Percentiles rank a stretch among this genome's conserved stretches.
Evolutionary conservation across 108 stramenopile genomes (phyloP).

Genomic region (Seminavis robusta): DNA sequence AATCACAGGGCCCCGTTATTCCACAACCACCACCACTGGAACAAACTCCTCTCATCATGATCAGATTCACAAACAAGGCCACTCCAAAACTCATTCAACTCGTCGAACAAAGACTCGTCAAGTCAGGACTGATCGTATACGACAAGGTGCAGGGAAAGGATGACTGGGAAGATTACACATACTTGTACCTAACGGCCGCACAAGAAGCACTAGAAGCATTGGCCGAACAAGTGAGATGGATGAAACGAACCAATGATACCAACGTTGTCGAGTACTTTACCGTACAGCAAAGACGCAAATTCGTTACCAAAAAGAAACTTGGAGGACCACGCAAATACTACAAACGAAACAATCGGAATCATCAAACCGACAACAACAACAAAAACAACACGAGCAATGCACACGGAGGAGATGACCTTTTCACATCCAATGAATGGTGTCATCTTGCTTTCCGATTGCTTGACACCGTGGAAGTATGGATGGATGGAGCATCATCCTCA

Average conservation of each 20-base stretch:
- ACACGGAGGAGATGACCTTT: conserved; percentile 38
- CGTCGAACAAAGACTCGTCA: conserved; percentile 27
- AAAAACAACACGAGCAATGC: not conserved
- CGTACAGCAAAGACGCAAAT: conserved; percentile 23
- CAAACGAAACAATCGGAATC: conserved; percentile 33
- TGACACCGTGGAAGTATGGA: conserved; percentile 31
- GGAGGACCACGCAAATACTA: not conserved
- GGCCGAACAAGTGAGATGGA: conserved; percentile 42
- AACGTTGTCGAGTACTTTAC: conserved; percentile 52
- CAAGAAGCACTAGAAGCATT: conserved; percentile 42
- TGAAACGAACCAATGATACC: conserved; percentile 31
- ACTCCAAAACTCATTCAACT: conserved; percentile 21
- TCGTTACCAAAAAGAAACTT: conserved; percentile 16
- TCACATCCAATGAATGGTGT: conserved; percentile 37
- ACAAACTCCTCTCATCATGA: conserved; percentile 36
- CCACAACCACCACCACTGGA: conserved; percentile 47
- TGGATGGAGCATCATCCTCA: no score
- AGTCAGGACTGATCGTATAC: conserved; percentile 33
- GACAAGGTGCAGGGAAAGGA: not conserved
- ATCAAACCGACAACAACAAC: conserved; percentile 27
- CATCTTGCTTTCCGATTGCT: conserved; percentile 37
- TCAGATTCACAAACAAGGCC: conserved; percentile 44
- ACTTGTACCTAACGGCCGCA: conserved; percentile 41
- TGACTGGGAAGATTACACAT: no score
- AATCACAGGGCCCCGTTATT: no score